phyloP scores from a whole-genome alignment of 2,329 filamentous ascomycete genomes.

The Berkeleyomyces basicola region DNA sequence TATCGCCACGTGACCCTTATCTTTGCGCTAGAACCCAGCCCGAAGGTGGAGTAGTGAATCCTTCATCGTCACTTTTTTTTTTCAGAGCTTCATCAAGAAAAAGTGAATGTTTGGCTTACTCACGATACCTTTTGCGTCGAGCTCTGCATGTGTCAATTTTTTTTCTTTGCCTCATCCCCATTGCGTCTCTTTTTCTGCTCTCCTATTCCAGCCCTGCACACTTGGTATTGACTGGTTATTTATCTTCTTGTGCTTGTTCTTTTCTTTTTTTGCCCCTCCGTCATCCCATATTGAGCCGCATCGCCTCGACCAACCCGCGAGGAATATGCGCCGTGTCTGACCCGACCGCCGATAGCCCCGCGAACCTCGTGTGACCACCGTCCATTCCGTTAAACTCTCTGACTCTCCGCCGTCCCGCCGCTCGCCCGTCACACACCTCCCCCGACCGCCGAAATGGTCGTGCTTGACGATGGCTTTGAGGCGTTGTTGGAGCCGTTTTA shows the following conservation, averaged over 20 bases:
- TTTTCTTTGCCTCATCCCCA: not conserved
- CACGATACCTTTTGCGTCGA: not conserved
- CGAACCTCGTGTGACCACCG: not conserved
- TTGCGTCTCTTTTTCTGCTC: not conserved
- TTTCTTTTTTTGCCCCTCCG: not conserved
- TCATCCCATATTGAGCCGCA: not conserved
- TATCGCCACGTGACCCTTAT: constrained; percentile 14
- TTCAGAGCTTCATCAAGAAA: constrained; percentile 3
- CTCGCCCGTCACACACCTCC: not conserved
- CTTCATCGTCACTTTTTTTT: constrained; percentile 12
- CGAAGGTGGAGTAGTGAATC: constrained; percentile 6
- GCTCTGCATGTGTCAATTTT: not conserved
- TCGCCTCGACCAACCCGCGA: not conserved
- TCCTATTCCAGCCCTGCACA: too few relatives aligned
- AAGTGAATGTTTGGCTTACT: not conserved
- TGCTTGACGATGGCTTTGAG: constrained; percentile 47
- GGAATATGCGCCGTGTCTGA: not conserved
- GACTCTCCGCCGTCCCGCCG: not conserved
- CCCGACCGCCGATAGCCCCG: not conserved
- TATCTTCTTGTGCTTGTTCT: not conserved
- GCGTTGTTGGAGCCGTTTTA: constrained; percentile 51
- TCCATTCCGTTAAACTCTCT: not conserved
- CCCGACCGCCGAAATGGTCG: constrained; percentile 26
- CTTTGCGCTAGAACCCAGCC: constrained; percentile 8
- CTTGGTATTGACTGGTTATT: too few relatives aligned